A percentile compares a stretch with the other conserved stretches of the same genome.
These are phyloP conservation scores for Arctostaphylos glauca DNA, from an alignment of 148 eudicot genomes.

Conservation along the genomic window DNA sequence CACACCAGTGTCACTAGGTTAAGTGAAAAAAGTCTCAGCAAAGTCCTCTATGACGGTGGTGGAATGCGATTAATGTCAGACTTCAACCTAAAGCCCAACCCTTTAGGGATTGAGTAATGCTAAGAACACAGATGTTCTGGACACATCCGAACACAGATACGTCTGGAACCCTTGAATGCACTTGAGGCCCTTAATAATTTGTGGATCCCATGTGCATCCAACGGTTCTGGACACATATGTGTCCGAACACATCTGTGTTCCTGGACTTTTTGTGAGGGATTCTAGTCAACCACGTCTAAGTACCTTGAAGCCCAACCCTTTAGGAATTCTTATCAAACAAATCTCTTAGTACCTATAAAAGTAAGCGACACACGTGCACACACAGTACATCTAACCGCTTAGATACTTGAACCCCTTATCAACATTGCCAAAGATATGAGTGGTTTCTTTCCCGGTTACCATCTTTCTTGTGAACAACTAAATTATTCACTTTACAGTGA, in stretches of 20 bases:
- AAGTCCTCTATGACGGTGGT: no score
- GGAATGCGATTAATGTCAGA: not conserved
- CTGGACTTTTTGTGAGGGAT: no score
- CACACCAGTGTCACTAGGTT: not conserved
- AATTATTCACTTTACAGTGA: not conserved
- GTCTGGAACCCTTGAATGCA: no score
- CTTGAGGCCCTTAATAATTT: no score
- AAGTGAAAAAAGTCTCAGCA: not conserved
- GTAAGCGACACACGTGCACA: not conserved
- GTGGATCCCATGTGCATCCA: no score
- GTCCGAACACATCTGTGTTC: no score
- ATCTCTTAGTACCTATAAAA: not conserved
- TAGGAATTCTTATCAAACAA: not conserved
- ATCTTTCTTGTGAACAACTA: not conserved
- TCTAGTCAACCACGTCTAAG: not conserved
- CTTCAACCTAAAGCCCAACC: not conserved
- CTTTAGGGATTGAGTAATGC: not conserved
- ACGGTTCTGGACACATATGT: no score
- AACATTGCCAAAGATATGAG: not conserved
- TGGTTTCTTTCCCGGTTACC: not conserved
- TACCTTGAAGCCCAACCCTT: no score
- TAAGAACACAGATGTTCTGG: no score
- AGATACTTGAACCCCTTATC: not conserved
- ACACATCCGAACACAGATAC: no score
- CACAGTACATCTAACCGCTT: not conserved